Conservation (phyloP, 805 yeast species). For the Myxozyma udenii region DNA sequence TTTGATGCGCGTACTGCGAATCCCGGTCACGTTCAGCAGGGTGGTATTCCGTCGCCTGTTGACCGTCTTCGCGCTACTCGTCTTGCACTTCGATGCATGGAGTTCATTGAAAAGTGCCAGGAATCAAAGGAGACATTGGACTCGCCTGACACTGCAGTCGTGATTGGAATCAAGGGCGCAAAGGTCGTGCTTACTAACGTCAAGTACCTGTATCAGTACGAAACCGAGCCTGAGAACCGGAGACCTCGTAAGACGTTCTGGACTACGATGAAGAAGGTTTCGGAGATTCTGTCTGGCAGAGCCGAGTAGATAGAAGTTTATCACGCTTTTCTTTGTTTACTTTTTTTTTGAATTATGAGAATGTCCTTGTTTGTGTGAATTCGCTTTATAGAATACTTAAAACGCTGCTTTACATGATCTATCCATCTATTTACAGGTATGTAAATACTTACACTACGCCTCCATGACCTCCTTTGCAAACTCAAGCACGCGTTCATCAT, state of each 20-base stretch:
- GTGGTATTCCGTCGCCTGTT: constrained; percentile 90
- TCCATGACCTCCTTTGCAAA: constrained; percentile 35
- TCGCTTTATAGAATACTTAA: not conserved
- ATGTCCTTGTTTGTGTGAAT: not conserved
- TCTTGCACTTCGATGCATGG: constrained; percentile 83
- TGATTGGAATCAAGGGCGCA: constrained; percentile 77
- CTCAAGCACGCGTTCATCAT: constrained; percentile 62
- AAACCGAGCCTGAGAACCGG: constrained; percentile 75
- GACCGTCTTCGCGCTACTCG: constrained; percentile 89
- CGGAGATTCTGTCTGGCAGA: constrained; percentile 23
- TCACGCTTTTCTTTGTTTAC: not conserved
- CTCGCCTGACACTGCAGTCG: constrained; percentile 60
- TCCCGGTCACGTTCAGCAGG: constrained; percentile 98
- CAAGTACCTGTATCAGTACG: constrained; percentile 75
- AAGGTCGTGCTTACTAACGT: constrained; percentile 72
- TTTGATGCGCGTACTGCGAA: constrained; percentile 93
- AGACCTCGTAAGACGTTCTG: constrained; percentile 88
- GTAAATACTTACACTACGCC: not conserved
- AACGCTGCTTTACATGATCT: not conserved
- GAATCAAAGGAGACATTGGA: constrained; percentile 14
- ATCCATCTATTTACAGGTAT: not conserved
- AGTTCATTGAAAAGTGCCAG: constrained; percentile 68
- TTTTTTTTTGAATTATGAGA: not conserved
- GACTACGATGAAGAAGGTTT: constrained; percentile 64
- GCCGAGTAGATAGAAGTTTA: constrained; percentile 5